These are phyloP conservation scores for Phaeotremella skinneri DNA, from an alignment of 768 basidiomycete genomes.

Conservation along the genomic window DNA sequence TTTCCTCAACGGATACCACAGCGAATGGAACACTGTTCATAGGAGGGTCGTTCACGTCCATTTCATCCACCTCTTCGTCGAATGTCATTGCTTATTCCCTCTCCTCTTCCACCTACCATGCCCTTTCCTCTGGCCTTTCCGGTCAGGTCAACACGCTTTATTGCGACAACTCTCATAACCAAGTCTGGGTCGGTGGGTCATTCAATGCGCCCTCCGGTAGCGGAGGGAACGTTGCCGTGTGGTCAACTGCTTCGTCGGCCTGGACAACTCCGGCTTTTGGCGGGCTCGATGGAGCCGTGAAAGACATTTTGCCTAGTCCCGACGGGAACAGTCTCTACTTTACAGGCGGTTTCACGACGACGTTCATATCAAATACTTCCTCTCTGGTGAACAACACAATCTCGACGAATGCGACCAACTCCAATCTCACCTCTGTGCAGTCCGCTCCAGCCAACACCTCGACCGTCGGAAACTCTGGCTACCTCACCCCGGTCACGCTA, in stretches of 20 bases:
- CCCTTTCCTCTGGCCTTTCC: constrained; percentile 60
- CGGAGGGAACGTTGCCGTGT: constrained; percentile 49
- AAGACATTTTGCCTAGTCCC: constrained; percentile 71
- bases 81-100: constrained; percentile 72
- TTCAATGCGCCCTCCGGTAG: constrained; percentile 33
- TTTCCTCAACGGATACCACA: constrained; percentile 2
- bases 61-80: constrained; percentile 60
- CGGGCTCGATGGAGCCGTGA: constrained; percentile 74
- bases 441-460: constrained; percentile 64
- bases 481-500: constrained; percentile 69
- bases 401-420: constrained; percentile 14
- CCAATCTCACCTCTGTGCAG: constrained; percentile 79
- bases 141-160: constrained; percentile 70
- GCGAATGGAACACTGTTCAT: constrained; percentile 66
- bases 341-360: constrained; percentile 78
- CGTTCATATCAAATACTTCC: constrained; percentile 56
- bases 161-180: constrained; percentile 61
- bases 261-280: constrained; percentile 80
- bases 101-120: constrained; percentile 17
- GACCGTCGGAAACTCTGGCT: constrained; percentile 79
- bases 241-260: constrained; percentile 45
- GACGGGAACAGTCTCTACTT: constrained; percentile 76
- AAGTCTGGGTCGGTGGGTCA: constrained; percentile 51
- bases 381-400: constrained; percentile 59
- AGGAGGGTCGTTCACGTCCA: constrained; percentile 76